These are phyloP conservation scores for Aspergillus felis DNA, from an alignment of 2,329 filamentous ascomycete genomes.

Conservation along the genomic window DNA sequence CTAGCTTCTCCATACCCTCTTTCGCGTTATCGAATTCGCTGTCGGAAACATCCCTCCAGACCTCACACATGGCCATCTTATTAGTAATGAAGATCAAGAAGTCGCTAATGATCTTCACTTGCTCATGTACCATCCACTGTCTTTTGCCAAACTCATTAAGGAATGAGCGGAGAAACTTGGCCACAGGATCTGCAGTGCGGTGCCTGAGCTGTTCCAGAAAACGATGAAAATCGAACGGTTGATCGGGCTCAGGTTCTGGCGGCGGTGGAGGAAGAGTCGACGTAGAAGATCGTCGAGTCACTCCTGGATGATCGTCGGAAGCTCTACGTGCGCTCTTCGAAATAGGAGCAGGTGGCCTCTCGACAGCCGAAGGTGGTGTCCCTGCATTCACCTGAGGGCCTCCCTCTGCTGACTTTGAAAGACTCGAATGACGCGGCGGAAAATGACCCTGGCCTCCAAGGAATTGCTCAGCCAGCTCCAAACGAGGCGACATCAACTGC, in stretches of 20 bases:
- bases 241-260: conserved; percentile 74
- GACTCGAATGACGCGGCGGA: conserved; percentile 79
- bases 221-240: conserved; percentile 95
- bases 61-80: conserved; percentile 96
- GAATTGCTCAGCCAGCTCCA: conserved; percentile 78
- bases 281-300: conserved; percentile 31
- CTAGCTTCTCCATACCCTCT: conserved; percentile 98
- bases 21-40: conserved; percentile 97
- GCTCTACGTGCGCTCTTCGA: conserved; percentile 23
- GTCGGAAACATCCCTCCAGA: conserved; percentile 93
- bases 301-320: conserved; percentile 22
- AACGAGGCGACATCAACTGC: conserved; percentile 86
- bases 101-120: conserved; percentile 97
- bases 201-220: conserved; percentile 95
- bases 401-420: conserved; percentile 50
- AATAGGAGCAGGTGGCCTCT: conserved; percentile 21
- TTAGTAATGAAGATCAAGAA: conserved; percentile 95
- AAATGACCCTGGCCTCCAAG: conserved; percentile 64
- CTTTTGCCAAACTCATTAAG: conserved; percentile 92
- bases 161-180: conserved; percentile 92
- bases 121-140: conserved; percentile 99
- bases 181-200: conserved; percentile 95
- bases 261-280: conserved; percentile 53
- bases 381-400: conserved; percentile 21
- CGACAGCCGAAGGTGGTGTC: conserved; percentile 11